Evolutionary conservation across 352 stramenopile species (phyloP).

Genomic region (Phytophthora citricola): DNA sequence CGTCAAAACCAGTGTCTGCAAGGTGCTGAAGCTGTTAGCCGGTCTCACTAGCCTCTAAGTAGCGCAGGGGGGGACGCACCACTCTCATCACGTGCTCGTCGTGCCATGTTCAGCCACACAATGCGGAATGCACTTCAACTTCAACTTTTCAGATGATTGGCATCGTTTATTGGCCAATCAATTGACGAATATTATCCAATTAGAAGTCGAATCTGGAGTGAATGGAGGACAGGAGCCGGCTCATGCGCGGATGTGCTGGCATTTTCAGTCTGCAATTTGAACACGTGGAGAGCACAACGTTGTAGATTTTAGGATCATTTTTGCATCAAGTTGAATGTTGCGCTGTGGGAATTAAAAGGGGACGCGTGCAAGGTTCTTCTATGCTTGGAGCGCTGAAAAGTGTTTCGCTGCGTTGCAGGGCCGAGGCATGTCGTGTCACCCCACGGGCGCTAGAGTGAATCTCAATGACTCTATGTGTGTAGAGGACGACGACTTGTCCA

Average conservation of each 20-base stretch:
- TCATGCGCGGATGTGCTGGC: not conserved
- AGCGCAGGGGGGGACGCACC: not conserved
- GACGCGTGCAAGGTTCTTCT: slow-evolving; percentile 31
- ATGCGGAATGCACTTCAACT: slow-evolving; percentile 7
- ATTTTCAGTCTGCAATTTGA: slow-evolving; percentile 14
- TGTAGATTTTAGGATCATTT: not conserved
- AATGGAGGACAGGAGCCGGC: slow-evolving; percentile 22
- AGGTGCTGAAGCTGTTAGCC: not conserved
- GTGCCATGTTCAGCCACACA: too few relatives aligned
- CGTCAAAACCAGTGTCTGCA: slow-evolving; percentile 3
- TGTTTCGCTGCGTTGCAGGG: slow-evolving; percentile 22
- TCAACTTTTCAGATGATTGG: slow-evolving; percentile 4
- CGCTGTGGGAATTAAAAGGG: slow-evolving; percentile 28
- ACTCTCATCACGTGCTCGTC: too few relatives aligned
- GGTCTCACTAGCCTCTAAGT: not conserved
- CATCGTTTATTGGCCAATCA: slow-evolving; percentile 2
- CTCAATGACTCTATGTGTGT: slow-evolving; percentile 78
- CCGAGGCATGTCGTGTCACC: slow-evolving; percentile 36
- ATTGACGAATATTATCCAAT: not conserved
- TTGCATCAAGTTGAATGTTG: slow-evolving; percentile 7
- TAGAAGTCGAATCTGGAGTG: slow-evolving; percentile 1
- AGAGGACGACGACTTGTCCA: slow-evolving; percentile 67
- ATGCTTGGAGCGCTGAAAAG: slow-evolving; percentile 44
- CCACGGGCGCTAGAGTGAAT: slow-evolving; percentile 59
- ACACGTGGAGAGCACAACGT: not conserved